A percentile compares a stretch with the other conserved stretches of the same genome.
Conservation (phyloP, 108 stramenopile genomes). For the Nitzschia sp. region DNA sequence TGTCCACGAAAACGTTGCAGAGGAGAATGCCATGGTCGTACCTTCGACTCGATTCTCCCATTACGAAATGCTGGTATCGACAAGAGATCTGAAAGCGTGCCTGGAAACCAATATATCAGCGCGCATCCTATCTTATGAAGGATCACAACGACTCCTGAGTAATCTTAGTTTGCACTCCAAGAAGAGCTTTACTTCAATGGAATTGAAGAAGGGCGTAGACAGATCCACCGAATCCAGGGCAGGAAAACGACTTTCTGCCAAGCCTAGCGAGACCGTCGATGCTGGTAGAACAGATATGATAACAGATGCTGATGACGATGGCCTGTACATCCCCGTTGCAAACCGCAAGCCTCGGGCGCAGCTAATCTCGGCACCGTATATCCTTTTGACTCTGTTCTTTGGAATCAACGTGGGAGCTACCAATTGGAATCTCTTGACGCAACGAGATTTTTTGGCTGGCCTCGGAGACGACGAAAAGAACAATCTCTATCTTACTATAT, state of each 20-base stretch:
- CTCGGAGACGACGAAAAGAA: constrained; percentile 45
- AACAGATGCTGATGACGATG: no score
- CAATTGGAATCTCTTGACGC: constrained; percentile 34
- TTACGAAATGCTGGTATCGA: background rate
- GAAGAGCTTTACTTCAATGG: no score
- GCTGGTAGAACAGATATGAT: no score
- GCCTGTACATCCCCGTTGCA: background rate
- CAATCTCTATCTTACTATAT: constrained; percentile 47
- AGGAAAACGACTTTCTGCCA: background rate
- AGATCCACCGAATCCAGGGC: no score
- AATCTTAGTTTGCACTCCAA: no score
- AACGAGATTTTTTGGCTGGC: constrained; percentile 45
- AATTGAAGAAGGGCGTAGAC: no score
- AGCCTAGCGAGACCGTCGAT: no score
- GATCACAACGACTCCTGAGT: background rate
- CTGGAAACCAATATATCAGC: no score
- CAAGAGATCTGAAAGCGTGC: background rate
- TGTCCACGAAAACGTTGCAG: background rate
- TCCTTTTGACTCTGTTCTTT: background rate
- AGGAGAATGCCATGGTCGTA: no score
- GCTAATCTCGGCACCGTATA: background rate
- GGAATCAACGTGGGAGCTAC: constrained; percentile 29
- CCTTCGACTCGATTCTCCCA: no score
- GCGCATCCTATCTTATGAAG: background rate
- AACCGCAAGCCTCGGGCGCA: background rate